Evolutionary conservation across 2,329 filamentous ascomycete genomes (phyloP).

Genomic region (Alternaria conjuncta): DNA sequence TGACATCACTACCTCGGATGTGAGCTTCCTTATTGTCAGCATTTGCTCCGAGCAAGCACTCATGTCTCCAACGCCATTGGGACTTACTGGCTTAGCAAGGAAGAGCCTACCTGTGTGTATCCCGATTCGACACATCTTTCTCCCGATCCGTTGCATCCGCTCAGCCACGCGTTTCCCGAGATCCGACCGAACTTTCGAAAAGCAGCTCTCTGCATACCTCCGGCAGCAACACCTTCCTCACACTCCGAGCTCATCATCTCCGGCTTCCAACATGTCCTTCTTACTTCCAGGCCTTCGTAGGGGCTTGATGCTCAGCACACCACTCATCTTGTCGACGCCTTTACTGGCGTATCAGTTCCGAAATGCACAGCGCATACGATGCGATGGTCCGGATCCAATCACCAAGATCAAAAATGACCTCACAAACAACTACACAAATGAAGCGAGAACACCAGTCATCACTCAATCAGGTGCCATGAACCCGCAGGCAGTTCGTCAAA

Average conservation of each 20-base stretch:
- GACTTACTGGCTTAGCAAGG: constrained; percentile 4
- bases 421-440: constrained; percentile 43
- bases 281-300: constrained; percentile 50
- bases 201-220: constrained; percentile 26
- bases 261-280: constrained; percentile 45
- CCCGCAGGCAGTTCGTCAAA: constrained; percentile 51
- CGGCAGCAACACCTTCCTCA: constrained; percentile 18
- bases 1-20: constrained; percentile 42
- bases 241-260: not conserved
- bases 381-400: constrained; percentile 44
- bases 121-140: not conserved
- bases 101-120: not conserved
- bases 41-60: constrained; percentile 4
- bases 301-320: constrained; percentile 45
- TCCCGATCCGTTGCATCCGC: not conserved
- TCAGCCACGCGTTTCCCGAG: constrained; percentile 1
- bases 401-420: constrained; percentile 49
- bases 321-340: constrained; percentile 43
- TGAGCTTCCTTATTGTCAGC: constrained; percentile 10
- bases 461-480: constrained; percentile 50
- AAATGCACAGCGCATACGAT: constrained; percentile 41
- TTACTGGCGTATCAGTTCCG: constrained; percentile 37
- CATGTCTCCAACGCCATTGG: constrained; percentile 28
- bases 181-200: constrained; percentile 15
- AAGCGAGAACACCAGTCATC: constrained; percentile 50